Conservation (phyloP, 2,329 filamentous ascomycete species). For the Sporothrix globosa region DNA sequence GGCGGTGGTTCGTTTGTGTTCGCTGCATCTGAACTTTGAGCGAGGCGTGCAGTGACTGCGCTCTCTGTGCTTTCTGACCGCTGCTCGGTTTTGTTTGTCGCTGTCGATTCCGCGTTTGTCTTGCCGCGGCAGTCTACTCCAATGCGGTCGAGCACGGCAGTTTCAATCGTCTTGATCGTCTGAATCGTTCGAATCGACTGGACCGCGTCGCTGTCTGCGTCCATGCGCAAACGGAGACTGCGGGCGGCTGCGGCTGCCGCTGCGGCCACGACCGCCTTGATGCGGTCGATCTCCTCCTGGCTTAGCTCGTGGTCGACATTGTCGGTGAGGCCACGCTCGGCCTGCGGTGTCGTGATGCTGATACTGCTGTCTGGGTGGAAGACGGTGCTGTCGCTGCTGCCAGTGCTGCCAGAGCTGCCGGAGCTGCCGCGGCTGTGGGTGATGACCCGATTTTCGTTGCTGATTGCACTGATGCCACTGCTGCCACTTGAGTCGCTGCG, state of each 20-base stretch:
- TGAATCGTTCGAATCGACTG: not conserved
- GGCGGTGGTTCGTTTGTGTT: not conserved
- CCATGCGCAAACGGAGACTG: conserved; percentile 29
- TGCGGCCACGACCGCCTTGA: conserved; percentile 52
- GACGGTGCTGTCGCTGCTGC: conserved; percentile 17
- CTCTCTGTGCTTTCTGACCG: conserved; percentile 6
- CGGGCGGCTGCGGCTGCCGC: conserved; percentile 22
- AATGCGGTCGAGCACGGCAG: not conserved
- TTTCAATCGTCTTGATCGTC: not conserved
- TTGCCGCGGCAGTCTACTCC: not conserved
- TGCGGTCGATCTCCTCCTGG: conserved; percentile 53
- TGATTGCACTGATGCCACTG: not conserved
- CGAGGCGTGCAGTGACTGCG: no score
- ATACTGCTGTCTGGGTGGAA: conserved; percentile 41
- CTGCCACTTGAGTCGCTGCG: conserved; percentile 2
- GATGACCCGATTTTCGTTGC: not conserved
- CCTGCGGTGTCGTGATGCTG: conserved; percentile 33
- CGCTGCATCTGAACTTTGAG: not conserved
- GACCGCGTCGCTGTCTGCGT: not conserved
- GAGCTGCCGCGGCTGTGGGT: not conserved
- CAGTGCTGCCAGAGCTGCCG: not conserved
- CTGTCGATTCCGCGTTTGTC: not conserved
- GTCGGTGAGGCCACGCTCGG: conserved; percentile 30
- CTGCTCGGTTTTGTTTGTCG: not conserved
- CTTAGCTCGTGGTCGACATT: conserved; percentile 27